Base-by-base conservation (phyloP, 2,329 filamentous ascomycete species). In the Apiospora marii region DNA sequence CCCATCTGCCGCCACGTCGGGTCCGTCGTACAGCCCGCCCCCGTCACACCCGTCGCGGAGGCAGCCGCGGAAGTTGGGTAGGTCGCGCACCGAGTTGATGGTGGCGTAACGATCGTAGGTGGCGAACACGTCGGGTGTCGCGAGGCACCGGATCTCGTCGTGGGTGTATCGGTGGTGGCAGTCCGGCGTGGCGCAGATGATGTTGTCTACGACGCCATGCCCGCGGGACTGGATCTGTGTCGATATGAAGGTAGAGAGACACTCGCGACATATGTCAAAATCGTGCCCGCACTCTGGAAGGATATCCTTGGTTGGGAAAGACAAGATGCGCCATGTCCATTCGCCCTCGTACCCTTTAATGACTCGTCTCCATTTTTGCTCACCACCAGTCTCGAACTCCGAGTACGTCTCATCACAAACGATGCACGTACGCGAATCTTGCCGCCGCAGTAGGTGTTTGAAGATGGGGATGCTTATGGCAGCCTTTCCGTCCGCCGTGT, bases 171-270 rank as follows among this genome's bases (percentile, higher is more conserved):
- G 49, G 34, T 73, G 73, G 22, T 68, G 24, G 37, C 74, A 74
- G 16, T 70, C 72, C 6, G 70, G 71, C 14, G 69, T 71, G 30
- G 74, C 74, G 34, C 72, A 75, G 27, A 58, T 30, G 34, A 76
- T 74, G 8, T 74, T 71, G 16, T 74, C 41, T 83, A 84, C 49
- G 80, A 79, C 24, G 81, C 84, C 6, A 82, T 81, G 10, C 44
- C 79, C 34, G 82, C 85, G 72, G 83, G 85, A 72, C 72, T 86
- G 68, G 80, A 86, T 74, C 73, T 87, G 30, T 71, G 74, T 69
- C 22, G 70, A 58, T 19, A 76, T 73, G 34, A 73, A 64, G 22
- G 48, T 64, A 30, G 46, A 43, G 37, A 75, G 69, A 34, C 74
- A 76, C 30, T 24, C 44, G 4, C 69, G 72, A 48, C 74, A 76